Percentiles rank a stretch among this genome's conserved stretches.
phyloP scores from a whole-genome alignment of 495 filamentous ascomycete genomes.

The Bombardia bombarda region DNA sequence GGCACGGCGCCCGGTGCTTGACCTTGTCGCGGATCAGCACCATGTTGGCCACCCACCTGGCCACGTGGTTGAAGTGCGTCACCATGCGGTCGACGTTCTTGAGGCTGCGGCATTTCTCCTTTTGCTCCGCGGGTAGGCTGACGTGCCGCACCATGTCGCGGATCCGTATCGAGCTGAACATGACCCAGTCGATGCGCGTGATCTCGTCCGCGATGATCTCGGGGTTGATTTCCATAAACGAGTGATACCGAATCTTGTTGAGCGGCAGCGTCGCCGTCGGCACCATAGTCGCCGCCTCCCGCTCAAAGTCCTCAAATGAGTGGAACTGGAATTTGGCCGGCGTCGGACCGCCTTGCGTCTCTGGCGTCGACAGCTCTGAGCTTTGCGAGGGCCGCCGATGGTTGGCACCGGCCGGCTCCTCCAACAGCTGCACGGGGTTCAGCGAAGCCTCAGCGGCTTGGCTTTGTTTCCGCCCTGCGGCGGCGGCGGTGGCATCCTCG shows the following conservation, averaged over 20 bases:
- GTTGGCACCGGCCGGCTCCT: conserved; percentile 21
- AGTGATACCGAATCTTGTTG: conserved; percentile 73
- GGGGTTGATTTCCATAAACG: conserved; percentile 71
- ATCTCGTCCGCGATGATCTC: conserved; percentile 84
- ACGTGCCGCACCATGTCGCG: conserved; percentile 90
- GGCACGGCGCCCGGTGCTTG: conserved; percentile 80
- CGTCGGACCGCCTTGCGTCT: conserved; percentile 7
- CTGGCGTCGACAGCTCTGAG: conserved; percentile 34
- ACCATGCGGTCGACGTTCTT: conserved; percentile 90
- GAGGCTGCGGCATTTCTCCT: conserved; percentile 71
- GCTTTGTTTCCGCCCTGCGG: conserved; percentile 15
- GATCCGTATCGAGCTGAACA: conserved; percentile 93
- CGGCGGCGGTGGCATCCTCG: conserved; percentile 23
- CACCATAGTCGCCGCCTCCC: conserved; percentile 58
- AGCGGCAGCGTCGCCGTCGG: conserved; percentile 52
- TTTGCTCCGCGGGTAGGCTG: conserved; percentile 59
- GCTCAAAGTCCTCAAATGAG: conserved; percentile 64
- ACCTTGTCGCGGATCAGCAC: conserved; percentile 90
- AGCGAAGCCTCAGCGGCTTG: conserved; percentile 35
- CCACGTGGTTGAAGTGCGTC: conserved; percentile 91
- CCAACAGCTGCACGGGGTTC: conserved; percentile 35
- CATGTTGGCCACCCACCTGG: conserved; percentile 84
- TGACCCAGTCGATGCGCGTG: conserved; percentile 93
- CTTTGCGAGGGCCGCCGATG: conserved; percentile 39
- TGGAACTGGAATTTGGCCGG: conserved; percentile 44